Conservation (phyloP, 129 eudicot genomes). For the Scalesia atractyloides region DNA sequence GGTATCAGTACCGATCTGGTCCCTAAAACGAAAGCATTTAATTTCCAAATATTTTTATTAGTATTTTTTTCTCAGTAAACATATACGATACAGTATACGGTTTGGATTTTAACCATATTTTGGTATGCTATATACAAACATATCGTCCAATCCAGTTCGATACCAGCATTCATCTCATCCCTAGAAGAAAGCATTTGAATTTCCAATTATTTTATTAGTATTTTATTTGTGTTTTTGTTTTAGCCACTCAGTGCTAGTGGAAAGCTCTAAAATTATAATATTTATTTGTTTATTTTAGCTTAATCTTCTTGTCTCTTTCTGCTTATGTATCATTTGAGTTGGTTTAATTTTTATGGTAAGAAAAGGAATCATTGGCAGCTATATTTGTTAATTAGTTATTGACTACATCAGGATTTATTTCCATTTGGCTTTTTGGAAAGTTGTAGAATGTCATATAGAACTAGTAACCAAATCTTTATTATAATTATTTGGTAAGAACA, state of each 20-base stretch:
- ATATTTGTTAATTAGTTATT: constrained; percentile 28
- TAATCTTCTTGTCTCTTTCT: constrained; percentile 9
- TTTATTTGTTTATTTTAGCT: neutral
- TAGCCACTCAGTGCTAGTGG: constrained; percentile 3
- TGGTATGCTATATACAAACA: too few species aligned
- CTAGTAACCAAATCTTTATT: constrained; percentile 26
- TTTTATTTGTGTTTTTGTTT: constrained; percentile 3
- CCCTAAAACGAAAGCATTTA: neutral
- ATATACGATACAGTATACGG: too few species aligned
- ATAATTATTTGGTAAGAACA: constrained; percentile 22
- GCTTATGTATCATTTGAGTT: constrained; percentile 2
- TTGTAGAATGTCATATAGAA: constrained; percentile 15
- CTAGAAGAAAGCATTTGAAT: neutral
- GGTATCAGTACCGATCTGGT: too few species aligned
- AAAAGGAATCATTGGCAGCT: constrained; percentile 1
- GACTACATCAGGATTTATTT: constrained; percentile 16
- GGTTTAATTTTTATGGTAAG: neutral
- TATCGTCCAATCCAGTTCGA: too few species aligned
- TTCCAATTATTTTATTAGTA: neutral
- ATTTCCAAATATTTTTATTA: neutral
- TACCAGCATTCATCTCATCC: neutral
- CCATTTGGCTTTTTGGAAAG: constrained; percentile 26
- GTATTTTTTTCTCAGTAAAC: neutral
- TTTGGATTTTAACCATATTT: too few species aligned
- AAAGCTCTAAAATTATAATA: neutral